Evolutionary conservation across 257 asterid genomes (phyloP).

Genomic region (Fraxinus excelsior): DNA sequence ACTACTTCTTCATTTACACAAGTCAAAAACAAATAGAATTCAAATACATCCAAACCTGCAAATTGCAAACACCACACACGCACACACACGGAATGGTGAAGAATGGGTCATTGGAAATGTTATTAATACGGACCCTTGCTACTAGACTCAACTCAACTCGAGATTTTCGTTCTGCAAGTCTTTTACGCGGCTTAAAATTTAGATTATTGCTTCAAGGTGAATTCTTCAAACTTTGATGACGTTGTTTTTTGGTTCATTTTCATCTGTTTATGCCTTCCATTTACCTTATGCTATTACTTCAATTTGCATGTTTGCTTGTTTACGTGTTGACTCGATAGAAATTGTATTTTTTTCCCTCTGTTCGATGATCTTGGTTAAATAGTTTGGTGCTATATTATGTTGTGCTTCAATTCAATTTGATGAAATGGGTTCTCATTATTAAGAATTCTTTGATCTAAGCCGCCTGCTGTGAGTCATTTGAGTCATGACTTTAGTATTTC

Average conservation of each 20-base stretch:
- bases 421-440: not conserved
- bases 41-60: not conserved
- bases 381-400: not conserved
- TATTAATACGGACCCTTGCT: not conserved
- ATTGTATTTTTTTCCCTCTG: not conserved
- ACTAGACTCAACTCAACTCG: not conserved
- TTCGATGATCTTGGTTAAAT: not conserved
- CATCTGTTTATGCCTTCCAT: too few species aligned
- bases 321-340: not conserved
- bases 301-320: not conserved
- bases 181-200: not conserved
- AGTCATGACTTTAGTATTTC: too few species aligned
- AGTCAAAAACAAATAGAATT: not conserved
- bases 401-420: not conserved
- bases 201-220: not conserved
- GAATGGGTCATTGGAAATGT: not conserved
- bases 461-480: too few species aligned
- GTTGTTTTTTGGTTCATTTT: not conserved
- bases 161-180: not conserved
- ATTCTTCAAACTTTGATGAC: not conserved
- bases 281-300: too few species aligned
- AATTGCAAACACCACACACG: not conserved
- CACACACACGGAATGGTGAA: not conserved
- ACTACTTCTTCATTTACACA: not conserved
- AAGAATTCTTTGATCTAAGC: not conserved